Evolutionary conservation across 2,329 filamentous ascomycete species (phyloP).

Genomic region (Cercospora sojina): DNA sequence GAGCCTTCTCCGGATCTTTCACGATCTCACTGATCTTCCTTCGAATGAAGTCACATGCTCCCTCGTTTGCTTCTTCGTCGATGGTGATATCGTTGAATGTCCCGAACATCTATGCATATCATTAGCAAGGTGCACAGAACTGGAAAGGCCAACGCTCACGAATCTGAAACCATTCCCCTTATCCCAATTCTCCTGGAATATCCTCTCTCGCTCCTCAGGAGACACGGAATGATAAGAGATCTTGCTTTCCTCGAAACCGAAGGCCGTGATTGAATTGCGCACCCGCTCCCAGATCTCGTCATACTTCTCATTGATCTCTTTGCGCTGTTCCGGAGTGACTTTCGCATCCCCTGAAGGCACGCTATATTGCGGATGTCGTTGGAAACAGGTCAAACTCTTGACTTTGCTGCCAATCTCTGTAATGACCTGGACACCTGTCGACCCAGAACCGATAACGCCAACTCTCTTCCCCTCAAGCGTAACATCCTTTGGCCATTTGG

Average conservation of each 20-base stretch:
- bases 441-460: conserved; percentile 46
- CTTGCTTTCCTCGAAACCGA: conserved; percentile 37
- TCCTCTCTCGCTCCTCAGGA: conserved; percentile 44
- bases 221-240: conserved; percentile 28
- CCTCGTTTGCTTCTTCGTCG: conserved; percentile 51
- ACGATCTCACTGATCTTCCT: conserved; percentile 54
- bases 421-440: conserved; percentile 44
- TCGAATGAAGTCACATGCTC: conserved; percentile 57
- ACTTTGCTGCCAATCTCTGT: conserved; percentile 36
- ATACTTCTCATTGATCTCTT: conserved; percentile 10
- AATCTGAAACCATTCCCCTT: conserved; percentile 55
- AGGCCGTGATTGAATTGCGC: conserved; percentile 34
- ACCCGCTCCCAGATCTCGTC: conserved; percentile 37
- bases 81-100: conserved; percentile 56
- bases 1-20: conserved; percentile 49
- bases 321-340: conserved; percentile 33
- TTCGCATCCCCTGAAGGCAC: conserved; percentile 38
- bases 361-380: conserved; percentile 41
- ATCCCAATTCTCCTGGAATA: conserved; percentile 52
- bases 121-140: background rate
- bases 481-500: conserved; percentile 39
- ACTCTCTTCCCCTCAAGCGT: conserved; percentile 39
- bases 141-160: conserved; percentile 6
- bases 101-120: conserved; percentile 45
- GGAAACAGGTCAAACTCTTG: conserved; percentile 36